Evolutionary conservation across 2,329 filamentous ascomycete species (phyloP), one percentile per base, ranked within the genome.

Genomic region (Colletotrichum truncatum): DNA sequence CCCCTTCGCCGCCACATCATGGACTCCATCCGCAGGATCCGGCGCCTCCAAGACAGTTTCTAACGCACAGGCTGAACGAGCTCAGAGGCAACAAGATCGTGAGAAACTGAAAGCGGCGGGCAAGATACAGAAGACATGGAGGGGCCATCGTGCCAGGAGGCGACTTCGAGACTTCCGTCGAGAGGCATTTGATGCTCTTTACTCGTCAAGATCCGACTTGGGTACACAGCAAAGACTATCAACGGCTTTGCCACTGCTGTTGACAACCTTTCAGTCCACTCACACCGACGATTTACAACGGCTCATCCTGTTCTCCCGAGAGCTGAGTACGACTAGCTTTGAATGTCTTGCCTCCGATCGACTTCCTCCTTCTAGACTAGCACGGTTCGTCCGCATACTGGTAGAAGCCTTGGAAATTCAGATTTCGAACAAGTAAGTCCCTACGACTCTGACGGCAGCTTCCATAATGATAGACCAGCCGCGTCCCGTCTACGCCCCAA

Each of bases 1-100:
- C 73, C 93, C 94, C 4, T 97, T 96, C 77, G 89, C 86, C 66
- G 87, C 87, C 70, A 84, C 85, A 30, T 82, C 84, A 41, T 88
- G 89, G 84, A 81, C 81, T 14, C 82, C 86, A 4, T 80, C 84
- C 11, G 83, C 83, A 7, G 85, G 85, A 14, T 84, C 88, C 1
- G 90, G 89, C 16, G 85, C 92, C 5, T 92, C 93, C 72, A 90
- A 91, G 72, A 91, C 94, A 1, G 86, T 98, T 26, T 92, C 91
- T 45, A 89, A 93, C 71, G 95, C 95, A 26, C 93, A 98, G 74
- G 93, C 94, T 71, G 94, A 98, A 71, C 90, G 96, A 28, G 84
- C 90, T 68, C 87, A 90, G 71, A 87, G 96, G 70, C 93, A 97
- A 72, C 88, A 89, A 53, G 94, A 98, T 73, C 87, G 94, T 71